Conservation (phyloP, 768 basidiomycete genomes). For the Kwoniella dendrophila region DNA sequence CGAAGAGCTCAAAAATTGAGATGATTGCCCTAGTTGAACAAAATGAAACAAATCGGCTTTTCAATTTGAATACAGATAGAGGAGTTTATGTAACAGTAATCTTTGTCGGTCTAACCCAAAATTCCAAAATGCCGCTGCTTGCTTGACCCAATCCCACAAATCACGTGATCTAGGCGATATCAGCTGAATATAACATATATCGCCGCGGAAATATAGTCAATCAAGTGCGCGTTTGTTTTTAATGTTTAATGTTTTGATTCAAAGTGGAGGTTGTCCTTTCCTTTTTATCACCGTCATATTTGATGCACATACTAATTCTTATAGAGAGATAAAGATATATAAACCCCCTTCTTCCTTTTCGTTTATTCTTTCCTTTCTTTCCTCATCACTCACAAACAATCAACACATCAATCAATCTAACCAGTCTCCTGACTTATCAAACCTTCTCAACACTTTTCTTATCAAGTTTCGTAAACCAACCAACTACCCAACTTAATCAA, state of each 20-base stretch:
- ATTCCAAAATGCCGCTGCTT: neutral
- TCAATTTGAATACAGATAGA: too few relatives aligned
- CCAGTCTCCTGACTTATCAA: slow-evolving; percentile 1
- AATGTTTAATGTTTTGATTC: slow-evolving; percentile 9
- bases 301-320: too few relatives aligned
- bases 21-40: too few relatives aligned
- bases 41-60: too few relatives aligned
- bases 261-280: slow-evolving; percentile 19
- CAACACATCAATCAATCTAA: slow-evolving; percentile 21
- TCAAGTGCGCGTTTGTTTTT: slow-evolving; percentile 13
- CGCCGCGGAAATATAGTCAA: slow-evolving; percentile 20
- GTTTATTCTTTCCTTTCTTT: slow-evolving; percentile 25
- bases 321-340: slow-evolving; percentile 33
- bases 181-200: neutral
- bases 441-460: slow-evolving; percentile 50
- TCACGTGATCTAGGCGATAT: slow-evolving; percentile 36
- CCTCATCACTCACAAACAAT: slow-evolving; percentile 23
- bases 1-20: too few relatives aligned
- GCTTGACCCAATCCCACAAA: neutral
- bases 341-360: slow-evolving; percentile 16
- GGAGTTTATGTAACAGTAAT: too few relatives aligned
- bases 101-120: too few relatives aligned
- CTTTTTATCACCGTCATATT: neutral
- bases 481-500: slow-evolving; percentile 62
- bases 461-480: slow-evolving; percentile 3